These are phyloP conservation scores for Pseudonitzschia multistriata DNA, from an alignment of 108 stramenopile genomes.

Conservation along the genomic window DNA sequence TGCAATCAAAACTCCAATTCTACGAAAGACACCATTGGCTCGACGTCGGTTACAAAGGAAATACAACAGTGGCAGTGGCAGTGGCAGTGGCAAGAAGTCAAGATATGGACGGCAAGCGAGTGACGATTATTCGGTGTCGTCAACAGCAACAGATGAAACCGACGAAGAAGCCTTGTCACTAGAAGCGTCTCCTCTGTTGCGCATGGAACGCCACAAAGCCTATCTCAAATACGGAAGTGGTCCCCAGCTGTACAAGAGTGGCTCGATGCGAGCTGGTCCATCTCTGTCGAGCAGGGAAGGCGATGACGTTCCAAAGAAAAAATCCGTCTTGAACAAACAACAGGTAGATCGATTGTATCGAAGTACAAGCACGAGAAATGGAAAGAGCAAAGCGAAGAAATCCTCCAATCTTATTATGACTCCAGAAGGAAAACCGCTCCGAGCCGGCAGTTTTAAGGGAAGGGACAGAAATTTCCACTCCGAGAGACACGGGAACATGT, in stretches of 20 bases:
- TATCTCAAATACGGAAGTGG: slow-evolving; percentile 70
- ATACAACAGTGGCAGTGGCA: neutral
- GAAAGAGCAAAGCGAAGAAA: slow-evolving; percentile 17
- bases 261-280: slow-evolving; percentile 68
- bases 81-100: too few species aligned
- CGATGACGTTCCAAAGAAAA: slow-evolving; percentile 17
- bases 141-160: slow-evolving; percentile 11
- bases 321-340: slow-evolving; percentile 22
- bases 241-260: slow-evolving; percentile 53
- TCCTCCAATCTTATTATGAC: slow-evolving; percentile 19
- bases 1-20: slow-evolving; percentile 54
- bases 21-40: slow-evolving; percentile 17
- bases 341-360: slow-evolving; percentile 27
- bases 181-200: slow-evolving; percentile 58
- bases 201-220: slow-evolving; percentile 48
- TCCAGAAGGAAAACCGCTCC: slow-evolving; percentile 33
- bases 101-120: slow-evolving; percentile 30
- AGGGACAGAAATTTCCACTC: neutral
- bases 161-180: slow-evolving; percentile 25
- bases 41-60: neutral
- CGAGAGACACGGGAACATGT: neutral
- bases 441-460: slow-evolving; percentile 18
- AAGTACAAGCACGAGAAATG: slow-evolving; percentile 2
- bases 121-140: slow-evolving; percentile 19
- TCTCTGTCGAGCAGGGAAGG: slow-evolving; percentile 19